Evolutionary conservation across 2,329 filamentous ascomycete species (phyloP).

Genomic region (Pestalotiopsis sp.): DNA sequence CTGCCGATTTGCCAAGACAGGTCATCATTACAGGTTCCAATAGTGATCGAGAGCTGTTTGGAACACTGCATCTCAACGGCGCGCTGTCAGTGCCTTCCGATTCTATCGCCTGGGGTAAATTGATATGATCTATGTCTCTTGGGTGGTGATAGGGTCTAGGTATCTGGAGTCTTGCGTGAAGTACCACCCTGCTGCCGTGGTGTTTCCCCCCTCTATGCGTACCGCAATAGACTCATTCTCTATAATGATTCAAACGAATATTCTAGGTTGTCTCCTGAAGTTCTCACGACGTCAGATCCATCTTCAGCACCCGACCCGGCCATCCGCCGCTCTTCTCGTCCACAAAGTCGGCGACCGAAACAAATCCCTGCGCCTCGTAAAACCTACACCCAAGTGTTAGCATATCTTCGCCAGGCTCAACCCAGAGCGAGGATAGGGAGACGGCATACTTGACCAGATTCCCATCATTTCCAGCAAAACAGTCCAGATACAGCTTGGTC

Average conservation of each 20-base stretch:
- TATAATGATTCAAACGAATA: not conserved
- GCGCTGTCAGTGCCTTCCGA: too few relatives aligned
- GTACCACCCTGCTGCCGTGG: too few relatives aligned
- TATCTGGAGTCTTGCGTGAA: too few relatives aligned
- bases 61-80: too few relatives aligned
- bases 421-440: not conserved
- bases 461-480: not conserved
- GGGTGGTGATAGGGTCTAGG: too few relatives aligned
- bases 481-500: not conserved
- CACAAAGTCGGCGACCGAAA: not conserved
- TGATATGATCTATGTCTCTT: too few relatives aligned
- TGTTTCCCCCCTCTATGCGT: too few relatives aligned
- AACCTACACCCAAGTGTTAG: not conserved
- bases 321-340: not conserved
- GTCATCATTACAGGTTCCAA: not conserved
- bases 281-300: not conserved
- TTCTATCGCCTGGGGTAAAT: too few relatives aligned
- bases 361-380: not conserved
- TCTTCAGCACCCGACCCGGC: not conserved
- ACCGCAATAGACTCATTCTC: not conserved
- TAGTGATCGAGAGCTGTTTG: too few relatives aligned
- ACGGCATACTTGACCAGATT: not conserved
- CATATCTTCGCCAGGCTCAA: not conserved
- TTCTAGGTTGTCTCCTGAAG: not conserved
- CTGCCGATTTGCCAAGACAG: not conserved